These are phyloP conservation scores for Xylaria intraflava DNA, from an alignment of 495 filamentous ascomycete species.

Conservation along the genomic window DNA sequence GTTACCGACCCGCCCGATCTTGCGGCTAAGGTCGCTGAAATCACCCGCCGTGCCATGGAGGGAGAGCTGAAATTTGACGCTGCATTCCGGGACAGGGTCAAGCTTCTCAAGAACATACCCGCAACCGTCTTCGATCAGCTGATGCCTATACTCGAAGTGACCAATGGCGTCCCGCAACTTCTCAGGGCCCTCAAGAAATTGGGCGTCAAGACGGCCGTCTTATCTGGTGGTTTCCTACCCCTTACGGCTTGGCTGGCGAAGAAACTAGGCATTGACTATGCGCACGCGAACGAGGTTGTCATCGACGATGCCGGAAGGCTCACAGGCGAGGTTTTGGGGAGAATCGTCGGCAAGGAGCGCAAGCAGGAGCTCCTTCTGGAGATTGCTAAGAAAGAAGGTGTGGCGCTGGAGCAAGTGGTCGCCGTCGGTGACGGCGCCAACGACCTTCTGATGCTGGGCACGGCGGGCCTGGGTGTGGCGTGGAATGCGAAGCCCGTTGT, in stretches of 20 bases:
- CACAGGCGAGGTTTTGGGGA: slow-evolving; percentile 70
- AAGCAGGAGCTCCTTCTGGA: slow-evolving; percentile 71
- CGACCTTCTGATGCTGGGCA: slow-evolving; percentile 85
- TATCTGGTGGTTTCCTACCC: slow-evolving; percentile 88
- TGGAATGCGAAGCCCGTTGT: slow-evolving; percentile 92
- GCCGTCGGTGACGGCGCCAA: slow-evolving; percentile 94
- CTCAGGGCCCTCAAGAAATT: slow-evolving; percentile 62
- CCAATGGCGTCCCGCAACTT: slow-evolving; percentile 70
- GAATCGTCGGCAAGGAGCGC: slow-evolving; percentile 74
- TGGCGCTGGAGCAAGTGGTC: slow-evolving; percentile 68
- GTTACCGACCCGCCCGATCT: slow-evolving; percentile 57
- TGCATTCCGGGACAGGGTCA: slow-evolving; percentile 70
- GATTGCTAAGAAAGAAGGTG: slow-evolving; percentile 66
- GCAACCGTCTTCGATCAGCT: slow-evolving; percentile 76
- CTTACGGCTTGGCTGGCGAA: slow-evolving; percentile 78
- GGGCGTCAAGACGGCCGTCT: slow-evolving; percentile 78
- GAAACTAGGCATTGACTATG: slow-evolving; percentile 76
- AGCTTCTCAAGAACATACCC: slow-evolving; percentile 71
- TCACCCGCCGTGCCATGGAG: slow-evolving; percentile 90
- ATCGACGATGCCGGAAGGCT: slow-evolving; percentile 56
- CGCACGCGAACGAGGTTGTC: slow-evolving; percentile 78
- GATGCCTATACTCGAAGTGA: slow-evolving; percentile 64
- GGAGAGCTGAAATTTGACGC: slow-evolving; percentile 91
- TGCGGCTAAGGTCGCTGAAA: slow-evolving; percentile 51
- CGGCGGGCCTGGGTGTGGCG: slow-evolving; percentile 83